A percentile compares a stretch with the other conserved stretches of the same genome.
Conservation (phyloP, 2,329 filamentous ascomycete species). For the Aspergillus vadensis region DNA sequence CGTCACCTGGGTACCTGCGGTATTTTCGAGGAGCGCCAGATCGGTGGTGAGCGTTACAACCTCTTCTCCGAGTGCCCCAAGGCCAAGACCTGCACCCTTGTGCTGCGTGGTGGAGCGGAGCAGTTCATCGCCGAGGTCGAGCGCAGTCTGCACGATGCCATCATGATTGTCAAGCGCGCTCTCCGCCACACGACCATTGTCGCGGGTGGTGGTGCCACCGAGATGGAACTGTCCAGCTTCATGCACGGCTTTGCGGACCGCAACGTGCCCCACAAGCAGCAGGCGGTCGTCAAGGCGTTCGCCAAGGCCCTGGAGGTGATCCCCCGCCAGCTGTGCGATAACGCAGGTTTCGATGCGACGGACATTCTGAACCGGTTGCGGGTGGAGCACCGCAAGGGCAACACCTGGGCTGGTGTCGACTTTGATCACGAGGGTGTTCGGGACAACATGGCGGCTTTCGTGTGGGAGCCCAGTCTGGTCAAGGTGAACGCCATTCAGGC, state of each 20-base stretch:
- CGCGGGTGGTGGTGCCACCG: slow-evolving; percentile 87
- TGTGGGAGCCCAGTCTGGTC: slow-evolving; percentile 95
- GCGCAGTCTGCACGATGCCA: slow-evolving; percentile 95
- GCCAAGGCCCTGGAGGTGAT: slow-evolving; percentile 97
- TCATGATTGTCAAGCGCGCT: slow-evolving; percentile 99
- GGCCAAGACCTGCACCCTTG: slow-evolving; percentile 94
- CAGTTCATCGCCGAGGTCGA: slow-evolving; percentile 99
- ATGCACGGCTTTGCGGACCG: slow-evolving; percentile 90
- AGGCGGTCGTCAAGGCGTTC: slow-evolving; percentile 96
- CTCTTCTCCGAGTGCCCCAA: slow-evolving; percentile 95
- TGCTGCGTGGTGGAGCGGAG: slow-evolving; percentile 93
- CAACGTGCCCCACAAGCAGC: slow-evolving; percentile 92
- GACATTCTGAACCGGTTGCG: slow-evolving; percentile 96
- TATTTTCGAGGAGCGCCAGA: slow-evolving; percentile 90
- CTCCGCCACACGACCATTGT: slow-evolving; percentile 95
- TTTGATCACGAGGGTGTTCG: slow-evolving; percentile 88
- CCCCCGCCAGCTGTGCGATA: slow-evolving; percentile 95
- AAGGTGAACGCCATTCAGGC: slow-evolving; percentile 98
- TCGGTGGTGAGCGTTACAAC: slow-evolving; percentile 96
- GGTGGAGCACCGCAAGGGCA: slow-evolving; percentile 92
- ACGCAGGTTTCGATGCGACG: slow-evolving; percentile 96
- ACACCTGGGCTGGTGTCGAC: slow-evolving; percentile 93
- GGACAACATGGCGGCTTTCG: slow-evolving; percentile 93
- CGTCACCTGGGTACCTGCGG: slow-evolving; percentile 91
- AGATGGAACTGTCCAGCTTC: slow-evolving; percentile 97